Percentiles rank a stretch among this genome's conserved stretches.
Evolutionary conservation across 768 basidiomycete species (phyloP).

Genomic region (Macrolepiota dolichaula): DNA sequence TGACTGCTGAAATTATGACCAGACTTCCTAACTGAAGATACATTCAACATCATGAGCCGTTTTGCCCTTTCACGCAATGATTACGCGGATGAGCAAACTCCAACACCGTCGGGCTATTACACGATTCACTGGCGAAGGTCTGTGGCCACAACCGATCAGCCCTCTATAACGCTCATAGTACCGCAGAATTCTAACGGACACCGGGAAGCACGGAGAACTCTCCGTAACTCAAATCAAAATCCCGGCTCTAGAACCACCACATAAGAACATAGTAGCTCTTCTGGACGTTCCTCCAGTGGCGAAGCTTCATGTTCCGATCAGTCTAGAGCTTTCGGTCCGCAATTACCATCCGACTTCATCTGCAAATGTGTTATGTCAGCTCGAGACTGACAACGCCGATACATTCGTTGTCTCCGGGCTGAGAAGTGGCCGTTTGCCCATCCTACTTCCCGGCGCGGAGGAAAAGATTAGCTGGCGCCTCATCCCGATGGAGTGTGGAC

Average conservation of each 20-base stretch:
- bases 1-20: not conserved
- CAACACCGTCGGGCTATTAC: conserved; percentile 56
- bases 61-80: conserved; percentile 40
- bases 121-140: conserved; percentile 66
- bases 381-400: conserved; percentile 67
- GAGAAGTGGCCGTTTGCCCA: conserved; percentile 60
- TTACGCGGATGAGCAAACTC: conserved; percentile 23
- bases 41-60: conserved; percentile 54
- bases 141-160: conserved; percentile 3
- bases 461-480: conserved; percentile 64
- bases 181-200: conserved; percentile 40
- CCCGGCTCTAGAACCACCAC: conserved; percentile 60
- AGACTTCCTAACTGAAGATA: conserved; percentile 69
- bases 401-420: conserved; percentile 83
- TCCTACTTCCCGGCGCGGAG: conserved; percentile 73
- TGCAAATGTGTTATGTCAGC: conserved; percentile 65
- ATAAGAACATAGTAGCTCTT: conserved; percentile 62
- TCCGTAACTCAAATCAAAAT: conserved; percentile 52
- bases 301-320: conserved; percentile 57
- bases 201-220: conserved; percentile 37
- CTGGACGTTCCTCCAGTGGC: conserved; percentile 61
- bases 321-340: conserved; percentile 57
- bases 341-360: conserved; percentile 63
- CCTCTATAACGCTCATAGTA: conserved; percentile 2
- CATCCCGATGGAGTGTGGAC: conserved; percentile 73